Evolutionary conservation across 306 rosid genomes (phyloP), one percentile per base, ranked within the genome.

Genomic region (Dryas drummondii): DNA sequence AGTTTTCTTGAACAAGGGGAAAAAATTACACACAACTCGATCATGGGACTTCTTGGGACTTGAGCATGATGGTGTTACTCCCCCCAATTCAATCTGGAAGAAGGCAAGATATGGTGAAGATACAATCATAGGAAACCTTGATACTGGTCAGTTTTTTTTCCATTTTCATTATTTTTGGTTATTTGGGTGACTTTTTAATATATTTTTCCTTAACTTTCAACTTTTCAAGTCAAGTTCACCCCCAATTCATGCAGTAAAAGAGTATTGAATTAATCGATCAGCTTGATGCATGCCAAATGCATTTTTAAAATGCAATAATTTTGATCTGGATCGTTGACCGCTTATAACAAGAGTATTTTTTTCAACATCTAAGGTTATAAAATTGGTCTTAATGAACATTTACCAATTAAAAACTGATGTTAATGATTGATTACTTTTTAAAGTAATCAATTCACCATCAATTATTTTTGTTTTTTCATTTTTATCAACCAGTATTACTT

Each of bases 11-110:
- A 94, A 94, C 76, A 78, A 66, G 32, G 98, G 96, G 67, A 90
- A 90, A 72, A 87, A 90, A 56, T 75, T 91, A 58, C 98, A 91
- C 86, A 94, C 98, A 1, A 94, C 98, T 32, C 74, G 88, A 3
- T 90, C 98, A 74, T 94, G 98, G 98, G 84, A 82, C 0, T 94
- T 94, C 80, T 73, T 94, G 96, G 94, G 87, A 17, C 80, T 94
- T 10, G 92, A 88, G 37, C 50, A 82, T 4, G 70, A 80, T 76
- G 98, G 91, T 47, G 72, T 74, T 5, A 68, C 82, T 7, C 76
- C 86, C 56, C 71, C 84, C 0, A 74, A 13, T 66, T 94, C 96
- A 51, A 69, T 86, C 9, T 94, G 98, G 98, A 81, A 85, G 68
- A 90, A 87, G 79, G 94, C 96, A 17, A 88, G 87, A 82, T 94